Percentiles rank a stretch among this genome's conserved stretches.
Conservation (phyloP, 345 rosid genomes). For the Citrus inodora region DNA sequence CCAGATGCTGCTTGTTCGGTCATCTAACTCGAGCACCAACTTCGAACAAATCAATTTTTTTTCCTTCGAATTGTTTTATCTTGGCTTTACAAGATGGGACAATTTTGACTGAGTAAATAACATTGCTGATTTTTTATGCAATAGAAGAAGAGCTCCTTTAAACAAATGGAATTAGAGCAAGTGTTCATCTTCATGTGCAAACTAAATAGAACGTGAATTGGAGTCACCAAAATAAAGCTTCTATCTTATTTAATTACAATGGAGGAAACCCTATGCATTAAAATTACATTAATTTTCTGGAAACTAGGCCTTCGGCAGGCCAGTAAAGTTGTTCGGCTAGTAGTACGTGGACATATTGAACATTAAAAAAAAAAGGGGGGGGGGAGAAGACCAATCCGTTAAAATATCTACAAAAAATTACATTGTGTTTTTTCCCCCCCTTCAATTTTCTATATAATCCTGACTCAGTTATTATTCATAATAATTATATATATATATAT, state of each 20-base stretch:
- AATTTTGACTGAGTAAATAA: too few relatives aligned
- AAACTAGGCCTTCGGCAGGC: neutral
- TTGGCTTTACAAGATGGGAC: too few relatives aligned
- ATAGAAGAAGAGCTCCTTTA: too few relatives aligned
- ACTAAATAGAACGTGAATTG: neutral
- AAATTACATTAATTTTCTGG: too few relatives aligned
- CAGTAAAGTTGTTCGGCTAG: neutral
- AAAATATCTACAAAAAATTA: conserved; percentile 22
- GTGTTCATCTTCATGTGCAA: neutral
- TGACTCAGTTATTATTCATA: conserved; percentile 21
- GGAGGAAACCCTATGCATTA: neutral
- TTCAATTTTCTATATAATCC: conserved; percentile 6
- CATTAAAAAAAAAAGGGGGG: too few relatives aligned
- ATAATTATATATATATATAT: neutral
- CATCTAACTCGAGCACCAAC: too few relatives aligned
- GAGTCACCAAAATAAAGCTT: neutral
- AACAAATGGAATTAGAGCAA: too few relatives aligned
- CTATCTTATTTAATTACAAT: neutral
- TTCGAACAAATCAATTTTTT: too few relatives aligned
- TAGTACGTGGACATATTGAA: neutral
- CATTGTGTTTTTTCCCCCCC: conserved; percentile 3
- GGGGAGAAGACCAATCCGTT: neutral
- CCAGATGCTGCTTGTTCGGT: too few relatives aligned
- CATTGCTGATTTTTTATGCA: too few relatives aligned
- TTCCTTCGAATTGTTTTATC: too few relatives aligned